phyloP scores from a whole-genome alignment of 2,329 filamentous ascomycete species.

The Xylaria sp. region DNA sequence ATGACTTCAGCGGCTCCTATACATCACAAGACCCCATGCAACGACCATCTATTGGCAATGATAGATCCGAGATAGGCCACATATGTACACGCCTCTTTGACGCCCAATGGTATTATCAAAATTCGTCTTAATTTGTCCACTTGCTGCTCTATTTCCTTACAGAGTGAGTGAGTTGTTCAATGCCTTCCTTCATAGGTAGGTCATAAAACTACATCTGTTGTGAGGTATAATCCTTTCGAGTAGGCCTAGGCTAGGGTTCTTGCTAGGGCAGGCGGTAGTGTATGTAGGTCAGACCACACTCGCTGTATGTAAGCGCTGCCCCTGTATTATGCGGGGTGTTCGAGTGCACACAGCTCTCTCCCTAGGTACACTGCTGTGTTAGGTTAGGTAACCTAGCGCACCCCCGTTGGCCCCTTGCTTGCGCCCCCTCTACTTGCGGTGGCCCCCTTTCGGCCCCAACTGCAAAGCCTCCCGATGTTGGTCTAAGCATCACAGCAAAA shows the following conservation, averaged over 20 bases:
- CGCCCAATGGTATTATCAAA: no score
- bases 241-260: background rate
- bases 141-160: no score
- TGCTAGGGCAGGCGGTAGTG: background rate
- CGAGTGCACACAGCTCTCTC: slow-evolving; percentile 17
- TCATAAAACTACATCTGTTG: no score
- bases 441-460: background rate
- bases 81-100: no score
- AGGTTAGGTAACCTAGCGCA: background rate
- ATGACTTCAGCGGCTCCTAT: slow-evolving; percentile 10
- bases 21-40: slow-evolving; percentile 10
- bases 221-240: no score
- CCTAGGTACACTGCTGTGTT: background rate
- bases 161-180: no score
- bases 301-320: slow-evolving; percentile 23
- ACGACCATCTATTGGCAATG: no score
- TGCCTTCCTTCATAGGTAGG: no score
- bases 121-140: no score
- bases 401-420: background rate
- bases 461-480: slow-evolving; percentile 2
- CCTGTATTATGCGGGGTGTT: slow-evolving; percentile 25
- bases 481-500: slow-evolving; percentile 5
- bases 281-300: slow-evolving; percentile 3
- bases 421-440: no score
- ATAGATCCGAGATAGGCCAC: no score